These are phyloP conservation scores for Tritrichomonas musculus DNA, from an alignment of 208 protist genomes.

Conservation along the genomic window DNA sequence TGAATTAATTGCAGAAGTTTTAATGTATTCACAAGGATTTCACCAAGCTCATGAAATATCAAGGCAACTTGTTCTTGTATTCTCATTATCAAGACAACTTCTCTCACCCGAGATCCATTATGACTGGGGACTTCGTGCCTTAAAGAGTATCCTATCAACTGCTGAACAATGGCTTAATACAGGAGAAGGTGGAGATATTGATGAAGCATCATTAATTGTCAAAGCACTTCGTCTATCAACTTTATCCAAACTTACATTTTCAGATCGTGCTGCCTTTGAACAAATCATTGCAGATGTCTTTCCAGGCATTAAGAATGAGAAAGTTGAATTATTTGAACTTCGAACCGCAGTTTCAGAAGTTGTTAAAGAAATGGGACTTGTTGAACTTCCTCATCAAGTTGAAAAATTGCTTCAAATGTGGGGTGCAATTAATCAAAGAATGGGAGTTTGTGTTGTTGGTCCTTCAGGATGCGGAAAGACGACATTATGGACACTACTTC, in stretches of 20 bases:
- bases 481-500: slow-evolving; percentile 77
- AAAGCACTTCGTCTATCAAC: slow-evolving; percentile 89
- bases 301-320: slow-evolving; percentile 60
- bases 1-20: slow-evolving; percentile 89
- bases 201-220: slow-evolving; percentile 82
- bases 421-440: slow-evolving; percentile 85
- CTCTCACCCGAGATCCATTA: slow-evolving; percentile 92
- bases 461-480: slow-evolving; percentile 88
- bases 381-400: slow-evolving; percentile 38
- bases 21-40: slow-evolving; percentile 91
- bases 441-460: slow-evolving; percentile 91
- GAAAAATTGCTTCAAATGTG: slow-evolving; percentile 70
- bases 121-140: slow-evolving; percentile 91
- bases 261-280: slow-evolving; percentile 80
- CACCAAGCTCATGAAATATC: slow-evolving; percentile 76
- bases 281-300: slow-evolving; percentile 84
- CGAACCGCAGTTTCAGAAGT: not conserved
- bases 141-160: slow-evolving; percentile 79
- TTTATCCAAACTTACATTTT: slow-evolving; percentile 90
- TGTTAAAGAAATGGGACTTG: not conserved
- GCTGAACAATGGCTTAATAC: slow-evolving; percentile 1
- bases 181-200: not conserved
- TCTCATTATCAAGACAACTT: slow-evolving; percentile 77
- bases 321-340: not conserved
- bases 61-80: slow-evolving; percentile 79